phyloP scores from a whole-genome alignment of 768 basidiomycete species.

The Multifurca ochricompacta region DNA sequence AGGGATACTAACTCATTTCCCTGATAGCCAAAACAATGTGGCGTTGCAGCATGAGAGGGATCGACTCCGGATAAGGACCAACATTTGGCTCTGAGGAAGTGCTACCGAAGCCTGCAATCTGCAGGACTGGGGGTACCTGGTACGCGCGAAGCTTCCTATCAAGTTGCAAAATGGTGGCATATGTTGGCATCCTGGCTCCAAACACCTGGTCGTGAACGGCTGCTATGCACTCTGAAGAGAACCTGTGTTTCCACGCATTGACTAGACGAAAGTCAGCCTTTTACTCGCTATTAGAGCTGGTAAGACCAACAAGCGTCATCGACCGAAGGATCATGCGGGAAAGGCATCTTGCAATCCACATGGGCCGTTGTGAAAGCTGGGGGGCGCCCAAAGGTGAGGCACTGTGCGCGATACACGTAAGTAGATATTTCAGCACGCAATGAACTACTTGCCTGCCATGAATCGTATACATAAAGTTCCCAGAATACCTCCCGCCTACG shows the following conservation, averaged over 20 bases:
- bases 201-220: slow-evolving; percentile 63
- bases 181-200: slow-evolving; percentile 51
- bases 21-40: slow-evolving; percentile 58
- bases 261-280: slow-evolving; percentile 31
- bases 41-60: slow-evolving; percentile 58
- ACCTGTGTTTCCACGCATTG: slow-evolving; percentile 63
- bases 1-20: slow-evolving; percentile 48
- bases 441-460: slow-evolving; percentile 49
- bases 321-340: slow-evolving; percentile 41
- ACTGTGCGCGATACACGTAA: slow-evolving; percentile 31
- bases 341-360: slow-evolving; percentile 25
- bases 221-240: slow-evolving; percentile 52
- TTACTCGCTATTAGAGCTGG: slow-evolving; percentile 33
- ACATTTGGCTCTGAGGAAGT: slow-evolving; percentile 25
- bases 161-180: slow-evolving; percentile 54
- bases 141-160: slow-evolving; percentile 58
- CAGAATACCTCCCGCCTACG: slow-evolving; percentile 54
- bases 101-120: slow-evolving; percentile 53
- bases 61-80: slow-evolving; percentile 39
- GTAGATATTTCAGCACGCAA: not conserved
- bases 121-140: slow-evolving; percentile 55
- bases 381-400: slow-evolving; percentile 62
- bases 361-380: slow-evolving; percentile 45
- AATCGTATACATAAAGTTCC: slow-evolving; percentile 59
- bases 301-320: slow-evolving; percentile 44